Percentiles rank a stretch among this genome's conserved stretches.
Evolutionary conservation across 768 basidiomycete species (phyloP).

Genomic region (Cyclocybe cylindracea): DNA sequence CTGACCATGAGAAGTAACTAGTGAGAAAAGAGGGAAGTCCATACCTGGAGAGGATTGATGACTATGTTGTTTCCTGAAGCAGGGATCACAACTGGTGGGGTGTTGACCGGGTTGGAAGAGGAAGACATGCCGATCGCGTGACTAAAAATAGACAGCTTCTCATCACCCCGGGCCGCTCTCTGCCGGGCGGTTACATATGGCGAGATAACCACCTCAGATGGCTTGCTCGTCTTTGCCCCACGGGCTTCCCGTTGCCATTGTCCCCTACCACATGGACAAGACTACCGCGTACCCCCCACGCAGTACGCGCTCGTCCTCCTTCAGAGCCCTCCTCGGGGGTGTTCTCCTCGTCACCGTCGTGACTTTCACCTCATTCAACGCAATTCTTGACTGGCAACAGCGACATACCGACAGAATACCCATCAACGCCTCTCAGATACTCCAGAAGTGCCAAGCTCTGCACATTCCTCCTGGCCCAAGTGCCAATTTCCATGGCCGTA

Average conservation of each 20-base stretch:
- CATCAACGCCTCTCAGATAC: conserved; percentile 39
- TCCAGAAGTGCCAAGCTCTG: conserved; percentile 53
- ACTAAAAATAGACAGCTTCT: neutral
- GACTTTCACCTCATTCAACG: conserved; percentile 24
- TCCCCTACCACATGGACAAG: conserved; percentile 33
- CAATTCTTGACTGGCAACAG: conserved; percentile 21
- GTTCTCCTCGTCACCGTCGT: conserved; percentile 23
- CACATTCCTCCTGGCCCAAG: conserved; percentile 49
- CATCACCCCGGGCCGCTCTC: neutral
- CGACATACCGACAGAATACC: conserved; percentile 26
- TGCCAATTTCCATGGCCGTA: conserved; percentile 36
- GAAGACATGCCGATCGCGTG: conserved; percentile 1
- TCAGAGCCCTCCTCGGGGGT: conserved; percentile 23
- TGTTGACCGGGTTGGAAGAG: no score
- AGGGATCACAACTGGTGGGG: conserved; percentile 59
- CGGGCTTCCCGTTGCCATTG: neutral
- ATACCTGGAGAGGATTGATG: conserved; percentile 61
- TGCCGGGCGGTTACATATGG: conserved; percentile 12
- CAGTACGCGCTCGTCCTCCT: conserved; percentile 9
- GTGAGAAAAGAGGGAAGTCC: neutral
- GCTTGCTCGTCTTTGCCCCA: neutral
- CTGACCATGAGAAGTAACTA: neutral
- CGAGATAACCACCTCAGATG: conserved; percentile 6
- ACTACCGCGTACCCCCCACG: conserved; percentile 21
- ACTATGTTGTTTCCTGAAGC: conserved; percentile 64